Percentiles rank a stretch among this genome's conserved stretches.
Conservation (phyloP, 75 land plant genomes). For the Pinus albicaulis region DNA sequence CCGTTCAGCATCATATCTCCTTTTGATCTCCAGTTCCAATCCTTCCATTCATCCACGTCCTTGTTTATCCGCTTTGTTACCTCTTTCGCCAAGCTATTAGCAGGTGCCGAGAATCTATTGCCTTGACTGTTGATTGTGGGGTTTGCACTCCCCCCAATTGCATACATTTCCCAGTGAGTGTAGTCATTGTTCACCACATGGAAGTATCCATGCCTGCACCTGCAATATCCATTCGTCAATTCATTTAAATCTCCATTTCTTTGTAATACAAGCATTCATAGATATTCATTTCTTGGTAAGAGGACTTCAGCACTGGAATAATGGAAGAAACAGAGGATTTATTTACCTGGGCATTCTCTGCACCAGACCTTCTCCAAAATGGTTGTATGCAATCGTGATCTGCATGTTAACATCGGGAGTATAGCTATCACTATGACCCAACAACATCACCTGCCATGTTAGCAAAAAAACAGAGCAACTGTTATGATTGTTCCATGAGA, state of each 20-base stretch:
- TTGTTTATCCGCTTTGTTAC: slow-evolving; percentile 48
- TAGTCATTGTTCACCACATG: slow-evolving; percentile 49
- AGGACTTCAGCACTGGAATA: no score
- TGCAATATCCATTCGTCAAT: not conserved
- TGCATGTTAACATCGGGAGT: slow-evolving; percentile 40
- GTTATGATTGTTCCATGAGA: no score
- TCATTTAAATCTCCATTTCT: no score
- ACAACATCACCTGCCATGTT: slow-evolving; percentile 42
- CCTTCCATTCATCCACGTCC: slow-evolving; percentile 26
- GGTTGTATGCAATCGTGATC: slow-evolving; percentile 60
- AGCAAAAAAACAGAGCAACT: no score
- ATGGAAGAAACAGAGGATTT: no score
- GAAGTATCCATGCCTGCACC: slow-evolving; percentile 49
- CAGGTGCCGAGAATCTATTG: slow-evolving; percentile 35
- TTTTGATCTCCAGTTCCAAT: slow-evolving; percentile 59
- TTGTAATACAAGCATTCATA: no score
- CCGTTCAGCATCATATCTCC: slow-evolving; percentile 63
- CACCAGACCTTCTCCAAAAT: slow-evolving; percentile 49
- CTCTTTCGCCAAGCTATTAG: slow-evolving; percentile 15
- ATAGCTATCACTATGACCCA: slow-evolving; percentile 39
- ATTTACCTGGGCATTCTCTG: slow-evolving; percentile 58
- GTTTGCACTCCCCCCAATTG: slow-evolving; percentile 40
- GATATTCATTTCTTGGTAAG: no score
- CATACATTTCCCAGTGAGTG: slow-evolving; percentile 41
- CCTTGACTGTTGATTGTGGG: slow-evolving; percentile 54